Evolutionary conservation across 108 stramenopile species (phyloP), one percentile per base, ranked within the genome.

Genomic region (Fistulifera pelliculosa): DNA sequence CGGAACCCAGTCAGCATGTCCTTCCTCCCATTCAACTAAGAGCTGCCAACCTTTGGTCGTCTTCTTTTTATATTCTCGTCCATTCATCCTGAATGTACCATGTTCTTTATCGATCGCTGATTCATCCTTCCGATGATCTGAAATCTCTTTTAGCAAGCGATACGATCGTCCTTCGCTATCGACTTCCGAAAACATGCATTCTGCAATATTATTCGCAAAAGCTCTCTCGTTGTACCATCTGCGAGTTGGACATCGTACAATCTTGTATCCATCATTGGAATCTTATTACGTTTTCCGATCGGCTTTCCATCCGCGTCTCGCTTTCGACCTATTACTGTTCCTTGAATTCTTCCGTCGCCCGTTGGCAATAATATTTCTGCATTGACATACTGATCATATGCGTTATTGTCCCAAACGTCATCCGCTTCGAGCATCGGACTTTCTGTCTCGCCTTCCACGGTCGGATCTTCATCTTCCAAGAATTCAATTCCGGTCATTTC

Each of bases 21-120:
- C 76, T 61, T 77, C 71, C 26, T 65, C 64, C 59, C 64, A 83
- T 41, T 56, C 10, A 11, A 77, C 63, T 15, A 24, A 19, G 0
- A 80, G 53, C 14, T 63, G 0, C 78, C 78, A 80, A 40, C 82
- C 78, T 5, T 25, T 56, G 0, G 77, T 77, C 6, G 77, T 71
- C 38, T 68, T 54, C 27, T 56, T 28, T 4, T n/a, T 23, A 15
- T 54, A 21, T 21, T 54, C 26, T 19, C 38, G 14, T 45, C 11
- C 11, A 11, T 45, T 45, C 5, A 21, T 8, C 28, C 3, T 2
- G 38, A 39, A 16, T 12, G 10, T 17, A 28, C 27, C 53, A 54
- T 54, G 17, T 16, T 10, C 28, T 15, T 54, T 27, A 18, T 28
- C 14, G n/a, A 54, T 27, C 15, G 53, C 53, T 10, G 23, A 2